Conservation (phyloP, 225 moss, liverwort and hornwort species). For the Sphagnum contortum region DNA sequence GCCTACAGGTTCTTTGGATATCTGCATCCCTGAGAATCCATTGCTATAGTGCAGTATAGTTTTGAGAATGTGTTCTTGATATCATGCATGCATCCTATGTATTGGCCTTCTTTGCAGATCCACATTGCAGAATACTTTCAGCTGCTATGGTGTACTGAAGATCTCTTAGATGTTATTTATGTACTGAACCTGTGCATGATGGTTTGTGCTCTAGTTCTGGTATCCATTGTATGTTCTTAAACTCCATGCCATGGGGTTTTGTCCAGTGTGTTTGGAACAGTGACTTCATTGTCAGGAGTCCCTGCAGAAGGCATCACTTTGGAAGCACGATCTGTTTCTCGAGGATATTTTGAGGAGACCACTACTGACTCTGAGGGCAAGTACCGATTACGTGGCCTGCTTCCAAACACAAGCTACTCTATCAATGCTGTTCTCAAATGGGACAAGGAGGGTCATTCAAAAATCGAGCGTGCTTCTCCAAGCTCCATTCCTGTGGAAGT, state of each 20-base stretch:
- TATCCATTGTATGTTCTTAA: no score
- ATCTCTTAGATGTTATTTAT: no score
- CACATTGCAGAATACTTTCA: no score
- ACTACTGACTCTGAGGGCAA: conserved; percentile 67
- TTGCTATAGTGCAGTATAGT: no score
- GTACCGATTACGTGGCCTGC: conserved; percentile 70
- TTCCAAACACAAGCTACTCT: conserved; percentile 48
- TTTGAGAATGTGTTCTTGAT: no score
- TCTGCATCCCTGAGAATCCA: no score
- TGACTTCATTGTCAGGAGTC: conserved; percentile 66
- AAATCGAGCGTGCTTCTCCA: conserved; percentile 75
- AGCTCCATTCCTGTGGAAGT: conserved; percentile 42
- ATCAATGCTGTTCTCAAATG: conserved; percentile 51
- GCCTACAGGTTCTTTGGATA: conserved; percentile 48
- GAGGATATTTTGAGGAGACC: conserved; percentile 71
- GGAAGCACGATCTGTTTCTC: conserved; percentile 66
- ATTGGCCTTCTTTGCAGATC: no score
- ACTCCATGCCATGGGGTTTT: no score
- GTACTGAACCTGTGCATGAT: no score
- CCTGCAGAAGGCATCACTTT: conserved; percentile 64
- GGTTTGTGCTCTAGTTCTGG: no score
- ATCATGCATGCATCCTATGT: no score
- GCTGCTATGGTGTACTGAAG: no score
- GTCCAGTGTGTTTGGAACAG: conserved; percentile 59
- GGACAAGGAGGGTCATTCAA: conserved; percentile 28